Conservation (phyloP, 1,284 basidiomycete species). For the Inonotus hispidus region DNA sequence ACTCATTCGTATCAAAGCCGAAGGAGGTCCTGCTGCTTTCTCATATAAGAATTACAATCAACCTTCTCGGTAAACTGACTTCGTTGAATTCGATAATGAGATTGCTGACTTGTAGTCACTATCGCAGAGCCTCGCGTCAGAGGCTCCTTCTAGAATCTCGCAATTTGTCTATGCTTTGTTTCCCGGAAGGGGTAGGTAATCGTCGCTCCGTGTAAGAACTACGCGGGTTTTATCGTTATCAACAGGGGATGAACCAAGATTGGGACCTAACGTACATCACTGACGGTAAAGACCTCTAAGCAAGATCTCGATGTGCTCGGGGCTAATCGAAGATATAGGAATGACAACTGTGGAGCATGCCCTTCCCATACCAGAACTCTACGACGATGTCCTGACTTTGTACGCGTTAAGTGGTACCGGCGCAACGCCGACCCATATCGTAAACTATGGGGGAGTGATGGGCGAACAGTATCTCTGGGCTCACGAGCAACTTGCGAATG, state of each 20-base stretch:
- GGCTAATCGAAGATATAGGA: conserved; percentile 35
- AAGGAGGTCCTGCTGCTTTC: conserved; percentile 61
- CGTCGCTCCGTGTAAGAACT: background rate
- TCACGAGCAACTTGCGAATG: conserved; percentile 53
- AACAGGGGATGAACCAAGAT: conserved; percentile 64
- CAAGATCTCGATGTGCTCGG: background rate
- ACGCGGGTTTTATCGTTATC: background rate
- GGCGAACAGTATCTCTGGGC: conserved; percentile 70
- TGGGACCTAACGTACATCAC: conserved; percentile 73
- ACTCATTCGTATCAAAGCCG: conserved; percentile 59
- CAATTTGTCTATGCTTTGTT: conserved; percentile 61
- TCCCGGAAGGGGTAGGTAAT: conserved; percentile 55
- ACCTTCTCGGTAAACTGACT: conserved; percentile 47
- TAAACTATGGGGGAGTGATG: conserved; percentile 63
- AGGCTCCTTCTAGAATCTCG: conserved; percentile 55
- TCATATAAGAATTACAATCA: conserved; percentile 76
- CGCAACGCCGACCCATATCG: conserved; percentile 65
- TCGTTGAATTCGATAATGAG: background rate
- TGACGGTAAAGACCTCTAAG: conserved; percentile 44
- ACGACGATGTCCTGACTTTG: conserved; percentile 60
- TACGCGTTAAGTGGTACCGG: conserved; percentile 65
- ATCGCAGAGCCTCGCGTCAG: conserved; percentile 59
- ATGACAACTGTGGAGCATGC: conserved; percentile 77
- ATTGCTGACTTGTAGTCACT: background rate
- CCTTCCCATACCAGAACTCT: conserved; percentile 56